A percentile compares a stretch with the other conserved stretches of the same genome.
These are phyloP conservation scores for Talaromyces ruber DNA, from an alignment of 495 filamentous ascomycete species.

Conservation along the genomic window DNA sequence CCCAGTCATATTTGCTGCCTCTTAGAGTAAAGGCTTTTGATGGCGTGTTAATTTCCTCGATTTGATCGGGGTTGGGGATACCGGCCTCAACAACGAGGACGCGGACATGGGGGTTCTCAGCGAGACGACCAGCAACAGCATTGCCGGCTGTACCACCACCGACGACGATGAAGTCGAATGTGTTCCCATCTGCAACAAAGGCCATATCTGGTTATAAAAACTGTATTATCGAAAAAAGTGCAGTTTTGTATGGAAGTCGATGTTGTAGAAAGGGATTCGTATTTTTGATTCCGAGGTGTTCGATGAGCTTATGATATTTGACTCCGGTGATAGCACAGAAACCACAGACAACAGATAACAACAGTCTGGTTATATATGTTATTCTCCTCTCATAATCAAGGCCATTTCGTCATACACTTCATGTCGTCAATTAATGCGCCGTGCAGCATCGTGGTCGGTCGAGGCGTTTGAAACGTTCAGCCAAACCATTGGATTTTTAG, in stretches of 20 bases:
- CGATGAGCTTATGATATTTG: neutral
- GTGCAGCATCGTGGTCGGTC: neutral
- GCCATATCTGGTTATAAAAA: neutral
- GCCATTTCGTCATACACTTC: neutral
- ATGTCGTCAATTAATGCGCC: neutral
- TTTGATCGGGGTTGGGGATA: constrained; percentile 33
- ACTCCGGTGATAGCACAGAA: neutral
- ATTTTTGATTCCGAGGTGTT: neutral
- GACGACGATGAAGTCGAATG: constrained; percentile 46
- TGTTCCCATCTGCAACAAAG: constrained; percentile 1
- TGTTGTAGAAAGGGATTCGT: neutral
- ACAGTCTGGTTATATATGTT: neutral
- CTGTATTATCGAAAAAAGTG: neutral
- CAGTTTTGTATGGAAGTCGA: neutral
- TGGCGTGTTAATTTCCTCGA: constrained; percentile 35
- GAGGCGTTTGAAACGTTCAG: neutral
- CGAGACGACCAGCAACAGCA: constrained; percentile 40
- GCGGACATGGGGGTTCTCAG: constrained; percentile 19
- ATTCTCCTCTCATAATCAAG: neutral
- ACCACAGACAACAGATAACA: neutral
- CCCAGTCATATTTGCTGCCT: constrained; percentile 51
- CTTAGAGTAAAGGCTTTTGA: constrained; percentile 22
- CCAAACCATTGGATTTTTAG: neutral
- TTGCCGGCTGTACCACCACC: constrained; percentile 50
- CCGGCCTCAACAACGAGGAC: constrained; percentile 52